Percentiles rank a stretch among this genome's conserved stretches.
phyloP scores from a whole-genome alignment of 208 protist genomes.

The Acanthamoeba triangularis region DNA sequence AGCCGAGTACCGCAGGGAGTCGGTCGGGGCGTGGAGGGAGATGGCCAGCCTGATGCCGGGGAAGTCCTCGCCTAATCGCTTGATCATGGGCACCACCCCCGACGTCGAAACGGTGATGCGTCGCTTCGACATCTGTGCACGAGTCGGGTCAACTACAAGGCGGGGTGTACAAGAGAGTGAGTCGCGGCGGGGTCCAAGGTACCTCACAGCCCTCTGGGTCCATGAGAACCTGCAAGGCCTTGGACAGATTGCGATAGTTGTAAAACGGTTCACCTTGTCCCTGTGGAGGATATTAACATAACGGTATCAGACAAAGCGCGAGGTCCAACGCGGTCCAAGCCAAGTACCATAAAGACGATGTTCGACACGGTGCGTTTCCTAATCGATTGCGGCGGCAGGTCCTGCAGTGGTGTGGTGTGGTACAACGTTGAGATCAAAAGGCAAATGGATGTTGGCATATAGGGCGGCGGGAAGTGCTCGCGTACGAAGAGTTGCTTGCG shows the following conservation, averaged over 20 bases:
- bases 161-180: no score
- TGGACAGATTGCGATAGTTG: slow-evolving; percentile 69
- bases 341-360: slow-evolving; percentile 68
- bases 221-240: slow-evolving; percentile 33
- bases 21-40: slow-evolving; percentile 53
- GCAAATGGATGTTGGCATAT: no score
- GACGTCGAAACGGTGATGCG: slow-evolving; percentile 59
- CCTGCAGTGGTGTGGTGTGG: no score
- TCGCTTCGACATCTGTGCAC: slow-evolving; percentile 72
- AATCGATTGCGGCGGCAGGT: slow-evolving; percentile 35
- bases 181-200: no score
- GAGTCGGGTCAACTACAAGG: no score
- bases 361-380: slow-evolving; percentile 46
- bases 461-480: no score
- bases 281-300: no score
- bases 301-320: no score
- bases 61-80: slow-evolving; percentile 58
- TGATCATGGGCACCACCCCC: slow-evolving; percentile 69
- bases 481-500: slow-evolving; percentile 18
- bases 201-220: slow-evolving; percentile 50
- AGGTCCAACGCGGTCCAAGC: no score
- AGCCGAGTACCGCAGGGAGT: background rate
- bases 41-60: slow-evolving; percentile 63
- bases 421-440: no score
- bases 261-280: slow-evolving; percentile 74